Conservation (phyloP, 2,329 filamentous ascomycete species). For the Trichophyton rubrum region DNA sequence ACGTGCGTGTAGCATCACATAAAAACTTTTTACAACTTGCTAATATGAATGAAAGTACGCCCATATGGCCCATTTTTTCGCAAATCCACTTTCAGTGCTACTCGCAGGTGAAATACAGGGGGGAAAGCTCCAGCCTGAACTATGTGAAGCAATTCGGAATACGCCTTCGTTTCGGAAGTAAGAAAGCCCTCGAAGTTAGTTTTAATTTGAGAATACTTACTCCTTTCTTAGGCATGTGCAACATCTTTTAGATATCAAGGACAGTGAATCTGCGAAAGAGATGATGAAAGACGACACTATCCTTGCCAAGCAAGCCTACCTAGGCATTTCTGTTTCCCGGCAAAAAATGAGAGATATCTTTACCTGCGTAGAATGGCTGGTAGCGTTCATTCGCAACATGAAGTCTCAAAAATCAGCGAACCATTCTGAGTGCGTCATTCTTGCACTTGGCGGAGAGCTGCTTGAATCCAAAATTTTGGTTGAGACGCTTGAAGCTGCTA, state of each 20-base stretch:
- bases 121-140: constrained; percentile 25
- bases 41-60: constrained; percentile 39
- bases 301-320: constrained; percentile 33
- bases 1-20: constrained; percentile 5
- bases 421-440: constrained; percentile 27
- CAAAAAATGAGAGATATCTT: constrained; percentile 28
- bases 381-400: constrained; percentile 19
- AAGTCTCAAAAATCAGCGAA: constrained; percentile 21
- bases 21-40: background rate
- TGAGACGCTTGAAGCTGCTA: constrained; percentile 41
- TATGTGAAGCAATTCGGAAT: constrained; percentile 45
- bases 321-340: constrained; percentile 30
- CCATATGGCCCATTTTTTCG: constrained; percentile 53
- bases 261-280: constrained; percentile 26
- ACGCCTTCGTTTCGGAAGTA: constrained; percentile 42
- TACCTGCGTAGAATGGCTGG: constrained; percentile 21
- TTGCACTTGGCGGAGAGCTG: constrained; percentile 41
- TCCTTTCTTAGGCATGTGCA: constrained; percentile 28
- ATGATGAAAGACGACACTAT: constrained; percentile 40
- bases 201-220: constrained; percentile 12
- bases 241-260: constrained; percentile 28
- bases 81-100: constrained; percentile 45
- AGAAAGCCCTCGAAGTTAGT: background rate
- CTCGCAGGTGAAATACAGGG: constrained; percentile 23
- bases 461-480: constrained; percentile 38